These are phyloP conservation scores for Beta macrorhiza DNA, from an alignment of 179 eudicot species.

Conservation along the genomic window DNA sequence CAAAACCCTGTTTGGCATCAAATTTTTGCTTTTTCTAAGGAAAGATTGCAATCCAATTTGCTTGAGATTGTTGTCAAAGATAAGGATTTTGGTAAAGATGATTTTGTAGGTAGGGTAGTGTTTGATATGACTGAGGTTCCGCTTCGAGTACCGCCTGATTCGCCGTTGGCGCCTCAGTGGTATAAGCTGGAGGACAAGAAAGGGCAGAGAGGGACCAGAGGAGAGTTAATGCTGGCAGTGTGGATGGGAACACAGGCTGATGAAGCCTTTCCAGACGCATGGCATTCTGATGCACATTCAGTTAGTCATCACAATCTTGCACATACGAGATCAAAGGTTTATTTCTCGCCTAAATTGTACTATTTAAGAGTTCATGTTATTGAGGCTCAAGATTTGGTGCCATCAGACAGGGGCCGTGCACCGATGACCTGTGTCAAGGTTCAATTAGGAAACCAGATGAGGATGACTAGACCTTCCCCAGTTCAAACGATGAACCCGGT, in stretches of 20 bases:
- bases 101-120: slow-evolving; percentile 66
- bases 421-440: slow-evolving; percentile 50
- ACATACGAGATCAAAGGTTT: slow-evolving; percentile 72
- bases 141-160: slow-evolving; percentile 79
- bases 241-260: slow-evolving; percentile 98
- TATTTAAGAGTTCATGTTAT: slow-evolving; percentile 74
- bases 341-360: slow-evolving; percentile 76
- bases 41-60: slow-evolving; percentile 56
- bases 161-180: slow-evolving; percentile 95
- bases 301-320: slow-evolving; percentile 58
- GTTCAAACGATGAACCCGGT: slow-evolving; percentile 48
- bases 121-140: slow-evolving; percentile 74
- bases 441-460: slow-evolving; percentile 55
- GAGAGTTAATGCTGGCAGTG: slow-evolving; percentile 83
- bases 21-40: slow-evolving; percentile 77
- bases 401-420: slow-evolving; percentile 44
- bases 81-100: slow-evolving; percentile 73
- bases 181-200: slow-evolving; percentile 57
- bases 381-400: slow-evolving; percentile 87
- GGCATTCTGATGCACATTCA: slow-evolving; percentile 91
- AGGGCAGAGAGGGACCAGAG: slow-evolving; percentile 41
- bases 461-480: slow-evolving; percentile 49
- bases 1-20: slow-evolving; percentile 73
- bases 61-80: slow-evolving; percentile 73
- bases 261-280: slow-evolving; percentile 88